phyloP scores from a whole-genome alignment of 495 filamentous ascomycete genomes.

The Penicillium ochrochloron region DNA sequence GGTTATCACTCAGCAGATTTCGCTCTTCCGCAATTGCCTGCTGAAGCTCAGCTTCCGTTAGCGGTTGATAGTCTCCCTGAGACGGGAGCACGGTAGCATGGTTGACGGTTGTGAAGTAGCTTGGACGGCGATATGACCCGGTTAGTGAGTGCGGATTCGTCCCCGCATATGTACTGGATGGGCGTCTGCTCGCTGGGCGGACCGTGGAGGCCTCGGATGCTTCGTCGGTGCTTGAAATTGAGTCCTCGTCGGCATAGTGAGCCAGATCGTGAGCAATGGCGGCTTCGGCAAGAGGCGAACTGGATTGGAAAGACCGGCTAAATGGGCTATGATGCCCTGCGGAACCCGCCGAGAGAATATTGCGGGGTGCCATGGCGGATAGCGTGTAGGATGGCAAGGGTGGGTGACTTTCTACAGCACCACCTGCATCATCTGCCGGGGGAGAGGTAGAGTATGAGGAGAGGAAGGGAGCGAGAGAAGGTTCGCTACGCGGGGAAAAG shows the following conservation, averaged over 20 bases:
- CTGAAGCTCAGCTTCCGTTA: conserved; percentile 65
- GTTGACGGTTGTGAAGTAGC: conserved; percentile 65
- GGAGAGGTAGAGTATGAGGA: not conserved
- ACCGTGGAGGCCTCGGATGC: conserved; percentile 54
- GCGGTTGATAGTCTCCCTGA: conserved; percentile 49
- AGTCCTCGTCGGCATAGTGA: conserved; percentile 57
- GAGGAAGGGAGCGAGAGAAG: not conserved
- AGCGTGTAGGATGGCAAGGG: conserved; percentile 3
- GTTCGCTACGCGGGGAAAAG: not conserved
- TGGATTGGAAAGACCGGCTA: conserved; percentile 53
- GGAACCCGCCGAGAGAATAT: conserved; percentile 28
- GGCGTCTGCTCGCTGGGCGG: conserved; percentile 47
- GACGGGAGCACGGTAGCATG: conserved; percentile 51
- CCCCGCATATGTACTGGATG: conserved; percentile 41
- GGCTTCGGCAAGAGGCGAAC: conserved; percentile 67
- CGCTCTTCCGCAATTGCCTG: conserved; percentile 73
- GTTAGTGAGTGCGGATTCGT: conserved; percentile 59
- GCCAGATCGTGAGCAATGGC: conserved; percentile 73
- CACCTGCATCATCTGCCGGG: conserved; percentile 21
- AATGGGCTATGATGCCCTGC: conserved; percentile 31
- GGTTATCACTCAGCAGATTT: conserved; percentile 76
- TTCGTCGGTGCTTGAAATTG: conserved; percentile 45
- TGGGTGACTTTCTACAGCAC: conserved; percentile 10
- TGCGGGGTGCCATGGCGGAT: conserved; percentile 29
- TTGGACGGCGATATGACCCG: conserved; percentile 72